Base-by-base conservation (phyloP, 129 eudicot genomes). In the Tagetes patula region DNA sequence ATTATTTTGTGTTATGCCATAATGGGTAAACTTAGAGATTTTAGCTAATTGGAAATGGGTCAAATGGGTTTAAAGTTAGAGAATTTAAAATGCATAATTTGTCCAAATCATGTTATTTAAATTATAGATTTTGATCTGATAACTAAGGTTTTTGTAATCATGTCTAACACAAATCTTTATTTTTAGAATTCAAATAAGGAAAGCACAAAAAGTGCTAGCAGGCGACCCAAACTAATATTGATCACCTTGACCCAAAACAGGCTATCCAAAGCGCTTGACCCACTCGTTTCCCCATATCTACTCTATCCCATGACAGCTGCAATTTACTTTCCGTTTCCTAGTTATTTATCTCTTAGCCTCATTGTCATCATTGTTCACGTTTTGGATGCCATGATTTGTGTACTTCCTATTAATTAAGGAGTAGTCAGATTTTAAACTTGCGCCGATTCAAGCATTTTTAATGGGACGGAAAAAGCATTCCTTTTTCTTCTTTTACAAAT, bases 361-460 rank as follows among this genome's bases (percentile, higher is more conserved):
- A 33, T 47, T 43, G 38, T 67, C 3, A 37, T 70, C 31, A 31
- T n/a, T 56, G 27, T 55, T 55, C 30, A 6, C 10, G 30, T 39
- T 31, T 54, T 55, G 53, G 65, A 41, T 30, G 41, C 39, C 67
- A 55, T 37, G 31, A 71, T 54, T 71, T 71, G 6, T 52, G 50
- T 71, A 71, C 65, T 40, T 71, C 42, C 38, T 54, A 10, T 58
- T 55, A 42, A 32, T 71, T 40, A 66, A 12, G 38, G 54, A 54
- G 31, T 41, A 40, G 67, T 41, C 14, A 32, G 39, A 50, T 27
- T 69, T 50, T 69, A 12, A 36, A 69, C 8, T 33, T 50, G 58
- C 14, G 33, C 41, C 14, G 4, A 70, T 33, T 46, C 45, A 32
- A 11, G 37, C 66, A 71, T 6, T 41, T 71, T 52, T 56, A 2